Evolutionary conservation across 352 stramenopile species (phyloP).

Genomic region (Pythium myriotylum): DNA sequence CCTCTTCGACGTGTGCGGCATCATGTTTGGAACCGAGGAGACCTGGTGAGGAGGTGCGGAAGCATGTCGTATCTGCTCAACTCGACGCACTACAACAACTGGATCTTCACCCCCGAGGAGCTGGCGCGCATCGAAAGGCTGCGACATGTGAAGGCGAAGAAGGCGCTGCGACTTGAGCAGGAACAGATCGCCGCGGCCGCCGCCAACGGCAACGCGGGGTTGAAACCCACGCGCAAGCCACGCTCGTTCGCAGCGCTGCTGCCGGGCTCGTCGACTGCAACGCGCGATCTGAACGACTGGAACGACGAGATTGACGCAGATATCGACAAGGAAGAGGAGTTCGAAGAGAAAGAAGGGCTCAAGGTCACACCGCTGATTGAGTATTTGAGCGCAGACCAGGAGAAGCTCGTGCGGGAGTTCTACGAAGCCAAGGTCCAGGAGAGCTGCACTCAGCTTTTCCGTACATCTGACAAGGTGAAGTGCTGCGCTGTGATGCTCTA

Average conservation of each 20-base stretch:
- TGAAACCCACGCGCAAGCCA: conserved; percentile 51
- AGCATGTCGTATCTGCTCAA: conserved; percentile 80
- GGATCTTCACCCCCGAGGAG: conserved; percentile 75
- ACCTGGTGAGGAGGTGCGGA: neutral
- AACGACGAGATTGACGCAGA: conserved; percentile 71
- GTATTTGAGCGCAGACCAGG: conserved; percentile 65
- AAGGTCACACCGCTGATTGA: conserved; percentile 55
- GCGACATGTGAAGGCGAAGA: conserved; percentile 66
- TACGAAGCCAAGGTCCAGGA: conserved; percentile 86
- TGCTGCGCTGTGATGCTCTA: conserved; percentile 84
- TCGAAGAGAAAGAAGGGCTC: conserved; percentile 55
- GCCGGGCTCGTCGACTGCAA: conserved; percentile 60
- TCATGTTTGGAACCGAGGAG: too few species aligned
- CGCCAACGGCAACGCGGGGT: conserved; percentile 30
- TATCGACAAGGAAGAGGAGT: conserved; percentile 41
- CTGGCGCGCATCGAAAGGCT: conserved; percentile 58
- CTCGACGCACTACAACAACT: conserved; percentile 91
- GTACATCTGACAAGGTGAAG: conserved; percentile 88
- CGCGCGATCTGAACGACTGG: conserved; percentile 70
- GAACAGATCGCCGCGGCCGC: conserved; percentile 34
- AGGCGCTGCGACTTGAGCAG: conserved; percentile 64
- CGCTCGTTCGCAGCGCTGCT: conserved; percentile 81
- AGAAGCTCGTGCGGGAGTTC: conserved; percentile 62
- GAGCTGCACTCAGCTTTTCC: conserved; percentile 84
- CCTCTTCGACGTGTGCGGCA: too few species aligned